Percentiles rank a stretch among this genome's conserved stretches.
These are phyloP conservation scores for Streptanthus diversifolius DNA, from an alignment of 345 rosid species.

Conservation along the genomic window DNA sequence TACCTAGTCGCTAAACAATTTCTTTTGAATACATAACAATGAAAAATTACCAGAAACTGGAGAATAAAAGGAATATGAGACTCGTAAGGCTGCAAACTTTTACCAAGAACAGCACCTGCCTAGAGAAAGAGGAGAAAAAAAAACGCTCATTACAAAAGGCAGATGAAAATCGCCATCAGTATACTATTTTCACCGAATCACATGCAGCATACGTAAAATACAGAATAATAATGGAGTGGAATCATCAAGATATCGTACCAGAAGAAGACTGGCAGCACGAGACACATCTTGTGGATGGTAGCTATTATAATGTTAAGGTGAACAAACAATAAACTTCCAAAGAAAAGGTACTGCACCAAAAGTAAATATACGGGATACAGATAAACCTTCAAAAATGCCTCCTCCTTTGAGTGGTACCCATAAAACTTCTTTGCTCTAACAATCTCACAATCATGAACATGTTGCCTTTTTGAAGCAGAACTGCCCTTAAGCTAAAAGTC, in stretches of 20 bases:
- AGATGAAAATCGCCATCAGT: neutral
- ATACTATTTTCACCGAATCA: neutral
- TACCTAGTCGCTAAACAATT: neutral
- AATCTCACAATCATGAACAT: constrained; percentile 76
- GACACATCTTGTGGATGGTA: constrained; percentile 74
- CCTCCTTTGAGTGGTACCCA: constrained; percentile 82
- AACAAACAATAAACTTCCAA: constrained; percentile 6
- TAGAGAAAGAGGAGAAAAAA: constrained; percentile 26
- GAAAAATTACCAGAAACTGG: constrained; percentile 72
- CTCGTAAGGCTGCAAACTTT: constrained; percentile 86
- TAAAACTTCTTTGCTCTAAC: constrained; percentile 84
- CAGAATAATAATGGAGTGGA: neutral
- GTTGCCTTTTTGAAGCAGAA: constrained; percentile 68
- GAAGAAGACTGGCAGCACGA: constrained; percentile 65
- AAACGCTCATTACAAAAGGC: constrained; percentile 10
- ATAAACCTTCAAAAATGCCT: constrained; percentile 83
- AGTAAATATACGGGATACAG: constrained; percentile 61
- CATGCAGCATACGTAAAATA: neutral
- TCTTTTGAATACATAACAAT: neutral
- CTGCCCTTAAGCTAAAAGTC: constrained; percentile 60
- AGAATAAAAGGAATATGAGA: constrained; percentile 90
- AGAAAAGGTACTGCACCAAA: constrained; percentile 1
- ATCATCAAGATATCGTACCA: constrained; percentile 42
- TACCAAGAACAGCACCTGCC: constrained; percentile 75
- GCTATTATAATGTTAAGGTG: constrained; percentile 54